A percentile compares a stretch with the other conserved stretches of the same genome.
Conservation (phyloP, 768 basidiomycete genomes). For the Tubosaeta sp. region DNA sequence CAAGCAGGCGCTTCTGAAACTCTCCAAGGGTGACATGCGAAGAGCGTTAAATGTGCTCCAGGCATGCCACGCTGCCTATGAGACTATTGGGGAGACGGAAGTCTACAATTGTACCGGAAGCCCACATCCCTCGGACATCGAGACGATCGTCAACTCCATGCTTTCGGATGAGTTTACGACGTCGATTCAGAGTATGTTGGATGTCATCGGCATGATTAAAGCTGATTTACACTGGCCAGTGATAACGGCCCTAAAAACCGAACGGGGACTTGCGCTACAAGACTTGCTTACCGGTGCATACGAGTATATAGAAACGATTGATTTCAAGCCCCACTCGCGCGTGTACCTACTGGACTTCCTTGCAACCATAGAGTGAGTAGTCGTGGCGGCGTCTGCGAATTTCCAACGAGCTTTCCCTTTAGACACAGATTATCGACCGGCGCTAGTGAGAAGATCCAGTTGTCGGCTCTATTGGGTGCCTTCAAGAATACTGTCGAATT, state of each 20-base stretch:
- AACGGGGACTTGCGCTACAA: slow-evolving; percentile 91
- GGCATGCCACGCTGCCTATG: slow-evolving; percentile 97
- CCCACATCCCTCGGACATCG: slow-evolving; percentile 93
- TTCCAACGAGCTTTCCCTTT: background rate
- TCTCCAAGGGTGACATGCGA: slow-evolving; percentile 98
- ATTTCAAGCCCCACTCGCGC: slow-evolving; percentile 80
- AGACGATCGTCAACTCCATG: slow-evolving; percentile 92
- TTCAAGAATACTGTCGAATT: slow-evolving; percentile 92
- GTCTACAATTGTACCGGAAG: slow-evolving; percentile 97
- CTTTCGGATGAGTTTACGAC: slow-evolving; percentile 93
- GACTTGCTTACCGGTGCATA: slow-evolving; percentile 90
- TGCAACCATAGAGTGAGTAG: slow-evolving; percentile 88
- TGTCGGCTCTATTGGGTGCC: slow-evolving; percentile 85
- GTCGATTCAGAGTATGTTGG: slow-evolving; percentile 67
- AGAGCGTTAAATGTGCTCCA: slow-evolving; percentile 93
- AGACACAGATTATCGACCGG: slow-evolving; percentile 92
- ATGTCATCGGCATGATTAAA: background rate
- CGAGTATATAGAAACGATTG: slow-evolving; percentile 84
- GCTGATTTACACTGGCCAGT: slow-evolving; percentile 44
- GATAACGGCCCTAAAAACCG: slow-evolving; percentile 82
- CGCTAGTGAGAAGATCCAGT: slow-evolving; percentile 89
- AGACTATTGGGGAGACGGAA: slow-evolving; percentile 80
- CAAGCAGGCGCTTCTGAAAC: slow-evolving; percentile 81
- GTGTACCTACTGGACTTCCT: slow-evolving; percentile 90
- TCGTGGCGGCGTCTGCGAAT: background rate